Conservation (phyloP, 2,329 filamentous ascomycete genomes). For the Epicoccum nigrum region DNA sequence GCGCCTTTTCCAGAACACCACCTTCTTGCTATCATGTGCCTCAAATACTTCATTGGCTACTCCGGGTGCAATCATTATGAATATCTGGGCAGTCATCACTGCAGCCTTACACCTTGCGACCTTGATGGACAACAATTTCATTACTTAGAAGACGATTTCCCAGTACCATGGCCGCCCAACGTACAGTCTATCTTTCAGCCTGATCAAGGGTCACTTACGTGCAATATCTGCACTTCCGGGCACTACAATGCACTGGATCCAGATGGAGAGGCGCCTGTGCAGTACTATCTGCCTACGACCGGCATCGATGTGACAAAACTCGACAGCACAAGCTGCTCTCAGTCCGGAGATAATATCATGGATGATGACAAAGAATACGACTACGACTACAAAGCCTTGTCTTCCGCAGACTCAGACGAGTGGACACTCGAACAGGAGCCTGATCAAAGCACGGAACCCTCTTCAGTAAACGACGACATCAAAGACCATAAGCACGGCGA, state of each 20-base stretch:
- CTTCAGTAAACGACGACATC: neutral
- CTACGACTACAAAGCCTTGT: constrained; percentile 12
- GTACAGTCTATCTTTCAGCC: neutral
- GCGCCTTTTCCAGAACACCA: neutral
- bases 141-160: constrained; percentile 6
- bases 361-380: neutral
- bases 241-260: constrained; percentile 5
- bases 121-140: constrained; percentile 7
- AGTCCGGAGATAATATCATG: neutral
- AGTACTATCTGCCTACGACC: constrained; percentile 10
- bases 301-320: neutral
- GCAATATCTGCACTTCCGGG: constrained; percentile 1
- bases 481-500: neutral
- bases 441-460: neutral
- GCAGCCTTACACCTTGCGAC: constrained; percentile 2
- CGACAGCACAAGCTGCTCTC: neutral
- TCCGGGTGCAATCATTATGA: constrained; percentile 6
- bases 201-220: neutral
- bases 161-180: neutral
- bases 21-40: constrained; percentile 2
- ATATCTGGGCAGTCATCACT: constrained; percentile 14
- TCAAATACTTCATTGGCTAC: constrained; percentile 7
- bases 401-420: constrained; percentile 9
- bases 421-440: neutral
- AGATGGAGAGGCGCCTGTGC: constrained; percentile 7